A percentile compares a stretch with the other conserved stretches of the same genome.
Evolutionary conservation across 495 filamentous ascomycete genomes (phyloP).

Genomic region (Achaetomiella virescens): DNA sequence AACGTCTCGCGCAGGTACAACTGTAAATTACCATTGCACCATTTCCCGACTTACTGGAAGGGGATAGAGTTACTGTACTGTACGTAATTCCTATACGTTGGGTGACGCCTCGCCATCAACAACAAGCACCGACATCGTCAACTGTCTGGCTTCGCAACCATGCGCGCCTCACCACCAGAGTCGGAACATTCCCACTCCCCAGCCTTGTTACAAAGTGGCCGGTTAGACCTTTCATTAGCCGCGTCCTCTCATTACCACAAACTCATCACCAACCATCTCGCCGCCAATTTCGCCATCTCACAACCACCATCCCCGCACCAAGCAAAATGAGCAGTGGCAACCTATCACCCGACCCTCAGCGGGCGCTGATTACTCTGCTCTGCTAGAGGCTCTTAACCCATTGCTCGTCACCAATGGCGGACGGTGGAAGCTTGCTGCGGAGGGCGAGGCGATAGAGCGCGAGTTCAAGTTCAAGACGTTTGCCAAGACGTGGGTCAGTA

Average conservation of each 20-base stretch:
- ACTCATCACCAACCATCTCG: background rate
- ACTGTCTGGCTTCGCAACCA: background rate
- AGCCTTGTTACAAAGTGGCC: background rate
- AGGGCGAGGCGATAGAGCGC: conserved; percentile 49
- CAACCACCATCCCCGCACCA: background rate
- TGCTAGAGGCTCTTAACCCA: conserved; percentile 13
- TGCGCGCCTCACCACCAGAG: background rate
- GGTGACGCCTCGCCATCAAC: background rate
- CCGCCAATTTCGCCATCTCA: background rate
- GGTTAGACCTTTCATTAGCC: background rate
- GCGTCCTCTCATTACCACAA: background rate
- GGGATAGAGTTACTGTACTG: too few species aligned
- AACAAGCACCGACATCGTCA: background rate
- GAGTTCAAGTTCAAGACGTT: conserved; percentile 59
- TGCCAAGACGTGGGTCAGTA: conserved; percentile 54
- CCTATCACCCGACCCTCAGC: conserved; percentile 24
- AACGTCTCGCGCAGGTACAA: too few species aligned
- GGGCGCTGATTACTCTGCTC: conserved; percentile 25
- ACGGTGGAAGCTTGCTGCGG: conserved; percentile 46
- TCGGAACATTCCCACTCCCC: background rate
- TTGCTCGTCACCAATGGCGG: conserved; percentile 26
- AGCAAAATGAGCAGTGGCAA: background rate
- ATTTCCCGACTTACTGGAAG: too few species aligned
- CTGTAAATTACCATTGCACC: too few species aligned
- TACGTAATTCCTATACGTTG: too few species aligned